Conservation (phyloP, 2,329 filamentous ascomycete species). For the Xylaria sp. region DNA sequence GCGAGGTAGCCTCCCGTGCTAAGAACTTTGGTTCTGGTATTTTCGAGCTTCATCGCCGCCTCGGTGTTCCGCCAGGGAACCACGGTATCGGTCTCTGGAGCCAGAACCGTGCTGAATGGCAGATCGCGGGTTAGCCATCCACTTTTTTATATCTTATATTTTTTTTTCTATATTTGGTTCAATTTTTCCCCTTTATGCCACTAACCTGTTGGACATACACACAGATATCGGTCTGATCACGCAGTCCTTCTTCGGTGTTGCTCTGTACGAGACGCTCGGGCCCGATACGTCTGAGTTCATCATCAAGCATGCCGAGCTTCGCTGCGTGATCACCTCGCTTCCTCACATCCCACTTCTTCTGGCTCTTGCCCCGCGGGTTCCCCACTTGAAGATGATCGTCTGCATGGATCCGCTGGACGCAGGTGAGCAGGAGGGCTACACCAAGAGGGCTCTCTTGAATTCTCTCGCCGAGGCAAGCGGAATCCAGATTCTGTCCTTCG, state of each 20-base stretch:
- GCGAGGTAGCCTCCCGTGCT: slow-evolving; percentile 69
- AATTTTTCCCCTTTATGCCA: neutral
- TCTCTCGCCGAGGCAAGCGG: slow-evolving; percentile 68
- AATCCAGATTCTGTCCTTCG: slow-evolving; percentile 72
- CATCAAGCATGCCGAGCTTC: slow-evolving; percentile 78
- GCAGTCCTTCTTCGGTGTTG: slow-evolving; percentile 83
- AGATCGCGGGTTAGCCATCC: slow-evolving; percentile 59
- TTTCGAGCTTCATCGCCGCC: slow-evolving; percentile 70
- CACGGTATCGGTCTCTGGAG: slow-evolving; percentile 80
- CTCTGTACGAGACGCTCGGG: slow-evolving; percentile 92
- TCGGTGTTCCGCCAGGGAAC: slow-evolving; percentile 60
- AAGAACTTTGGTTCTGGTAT: slow-evolving; percentile 82
- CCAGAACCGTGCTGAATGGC: slow-evolving; percentile 84
- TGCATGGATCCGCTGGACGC: slow-evolving; percentile 77
- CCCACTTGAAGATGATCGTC: slow-evolving; percentile 79
- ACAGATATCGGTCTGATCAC: slow-evolving; percentile 80
- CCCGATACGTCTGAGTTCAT: slow-evolving; percentile 92
- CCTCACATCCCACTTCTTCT: slow-evolving; percentile 76
- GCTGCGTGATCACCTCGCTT: slow-evolving; percentile 71
- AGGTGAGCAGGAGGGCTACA: slow-evolving; percentile 69
- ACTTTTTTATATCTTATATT: neutral
- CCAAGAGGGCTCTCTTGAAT: slow-evolving; percentile 74
- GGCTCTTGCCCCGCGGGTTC: slow-evolving; percentile 70
- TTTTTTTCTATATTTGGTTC: too few species aligned
- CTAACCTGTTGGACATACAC: slow-evolving; percentile 11